Base-by-base conservation (phyloP, 805 yeast genomes). In the Candida silvatica region DNA sequence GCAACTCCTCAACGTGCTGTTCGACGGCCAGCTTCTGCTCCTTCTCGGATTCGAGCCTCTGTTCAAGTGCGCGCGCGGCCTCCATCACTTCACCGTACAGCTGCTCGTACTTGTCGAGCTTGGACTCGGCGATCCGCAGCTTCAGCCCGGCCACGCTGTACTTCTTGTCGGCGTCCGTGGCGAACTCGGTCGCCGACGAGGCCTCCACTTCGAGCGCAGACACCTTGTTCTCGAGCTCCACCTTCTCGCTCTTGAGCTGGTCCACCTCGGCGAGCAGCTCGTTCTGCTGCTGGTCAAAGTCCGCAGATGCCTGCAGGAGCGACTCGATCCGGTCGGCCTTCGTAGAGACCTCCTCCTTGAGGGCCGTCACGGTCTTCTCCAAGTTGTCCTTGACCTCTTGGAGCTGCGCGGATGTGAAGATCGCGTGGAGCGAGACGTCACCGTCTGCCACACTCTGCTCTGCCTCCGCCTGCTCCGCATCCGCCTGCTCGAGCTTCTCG, bases 191-290 rank as follows among this genome's bases (percentile, higher is more conserved):
- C n/a, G 45, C 37, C 4, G 45, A 23, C 5, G 39, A 38, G 22
- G 49, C 29, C 38, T 49, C 52, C 11, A 37, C 35, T 5, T 25
- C 36, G 18, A 49, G 33, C 3, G 45, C 20, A 20, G 42, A 38
- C 23, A 49, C 46, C 16, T 31, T 32, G 15, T 44, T 46, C 2
- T 25, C 20, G 4, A 45, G 9, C 16, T 44, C 41, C 5, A 35
- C 37, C 20, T 45, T 48, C 8, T 40, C 47, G 2, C 34, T 29
- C 4, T 40, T 30, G 6, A 46, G 20, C 17, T 29, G 15, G 12
- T 36, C 38, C 6, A 42, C 18, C 27, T 44, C 35, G n/a, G 38
- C 42, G 8, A 33, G 34, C n/a, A 42, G 32, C 9, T 34, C 37
- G 12, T 24, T 29, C 5, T 39, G 8, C 8, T 36, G 23, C 22